Percentiles rank a stretch among this genome's conserved stretches.
Evolutionary conservation across 192 early-diverging fungal species (phyloP).

Genomic region (Allomyces javanicus): DNA sequence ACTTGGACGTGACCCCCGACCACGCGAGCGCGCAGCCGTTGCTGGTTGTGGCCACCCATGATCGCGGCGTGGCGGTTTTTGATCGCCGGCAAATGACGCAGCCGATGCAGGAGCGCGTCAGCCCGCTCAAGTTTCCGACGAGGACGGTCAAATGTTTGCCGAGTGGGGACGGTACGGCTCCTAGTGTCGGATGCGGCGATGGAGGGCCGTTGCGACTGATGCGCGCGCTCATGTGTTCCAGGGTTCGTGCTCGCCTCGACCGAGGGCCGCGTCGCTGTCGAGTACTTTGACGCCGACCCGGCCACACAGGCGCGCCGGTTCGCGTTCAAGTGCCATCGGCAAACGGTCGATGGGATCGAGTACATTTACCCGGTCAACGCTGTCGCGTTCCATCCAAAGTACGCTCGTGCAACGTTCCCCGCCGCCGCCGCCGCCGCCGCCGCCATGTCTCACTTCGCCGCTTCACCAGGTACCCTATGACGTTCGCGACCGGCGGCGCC

Average conservation of each 20-base stretch:
- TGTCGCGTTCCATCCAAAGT: constrained; percentile 65
- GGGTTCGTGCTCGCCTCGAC: constrained; percentile 82
- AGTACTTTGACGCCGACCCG: constrained; percentile 57
- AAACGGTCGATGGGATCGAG: constrained; percentile 51
- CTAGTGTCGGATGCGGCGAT: neutral
- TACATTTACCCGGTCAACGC: constrained; percentile 84
- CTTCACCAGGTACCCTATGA: constrained; percentile 35
- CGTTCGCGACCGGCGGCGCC: constrained; percentile 89
- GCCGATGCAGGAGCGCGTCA: constrained; percentile 49
- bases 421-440: neutral
- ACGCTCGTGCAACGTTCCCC: neutral
- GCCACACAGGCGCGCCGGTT: constrained; percentile 64
- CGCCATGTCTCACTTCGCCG: neutral
- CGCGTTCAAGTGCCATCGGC: constrained; percentile 92
- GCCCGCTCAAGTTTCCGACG: constrained; percentile 77
- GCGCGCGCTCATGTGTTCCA: neutral
- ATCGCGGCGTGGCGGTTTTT: constrained; percentile 54
- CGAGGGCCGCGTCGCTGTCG: constrained; percentile 85
- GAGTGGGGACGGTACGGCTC: constrained; percentile 34
- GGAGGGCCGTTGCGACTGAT: constrained; percentile 1
- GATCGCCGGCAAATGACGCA: constrained; percentile 67
- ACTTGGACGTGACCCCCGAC: constrained; percentile 54
- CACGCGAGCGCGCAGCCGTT: constrained; percentile 15
- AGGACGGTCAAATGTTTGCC: constrained; percentile 67
- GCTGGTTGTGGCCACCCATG: constrained; percentile 64